Conservation (phyloP, 352 stramenopile species). For the Pythium myriotylum region DNA sequence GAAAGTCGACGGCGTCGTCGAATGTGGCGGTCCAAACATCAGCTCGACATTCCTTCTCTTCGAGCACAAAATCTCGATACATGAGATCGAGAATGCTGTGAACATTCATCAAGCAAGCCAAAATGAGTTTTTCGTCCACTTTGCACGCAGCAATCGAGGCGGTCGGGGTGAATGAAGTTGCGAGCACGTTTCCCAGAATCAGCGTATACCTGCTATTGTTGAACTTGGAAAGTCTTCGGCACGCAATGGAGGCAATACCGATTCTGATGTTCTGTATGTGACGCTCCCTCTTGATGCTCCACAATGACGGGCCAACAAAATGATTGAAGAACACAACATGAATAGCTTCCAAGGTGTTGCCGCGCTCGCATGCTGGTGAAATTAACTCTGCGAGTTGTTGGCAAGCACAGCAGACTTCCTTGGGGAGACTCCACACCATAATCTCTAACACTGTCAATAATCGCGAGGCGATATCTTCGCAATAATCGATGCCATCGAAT, state of each 20-base stretch:
- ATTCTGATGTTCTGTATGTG: no score
- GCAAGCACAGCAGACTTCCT: neutral
- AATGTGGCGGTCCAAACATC: no score
- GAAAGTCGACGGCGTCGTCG: neutral
- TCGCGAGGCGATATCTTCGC: neutral
- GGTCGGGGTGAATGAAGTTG: neutral
- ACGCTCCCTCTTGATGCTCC: neutral
- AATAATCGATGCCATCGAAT: neutral
- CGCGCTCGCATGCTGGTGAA: neutral
- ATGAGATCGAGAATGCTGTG: constrained; percentile 59
- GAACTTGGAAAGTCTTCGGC: no score
- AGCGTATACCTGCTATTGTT: constrained; percentile 2
- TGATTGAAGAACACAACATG: constrained; percentile 83
- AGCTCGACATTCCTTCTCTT: constrained; percentile 12
- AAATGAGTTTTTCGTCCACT: constrained; percentile 48
- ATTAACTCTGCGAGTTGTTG: neutral
- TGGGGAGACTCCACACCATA: neutral
- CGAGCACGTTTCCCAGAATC: constrained; percentile 1
- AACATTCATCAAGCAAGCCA: constrained; percentile 61
- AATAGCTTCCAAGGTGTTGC: constrained; percentile 10
- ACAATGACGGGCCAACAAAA: constrained; percentile 54
- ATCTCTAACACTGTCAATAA: constrained; percentile 1
- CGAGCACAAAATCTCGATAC: constrained; percentile 32
- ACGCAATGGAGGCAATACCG: no score
- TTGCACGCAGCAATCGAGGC: neutral